phyloP scores from a whole-genome alignment of 2,329 filamentous ascomycete genomes.

The Epichloe typhina region DNA sequence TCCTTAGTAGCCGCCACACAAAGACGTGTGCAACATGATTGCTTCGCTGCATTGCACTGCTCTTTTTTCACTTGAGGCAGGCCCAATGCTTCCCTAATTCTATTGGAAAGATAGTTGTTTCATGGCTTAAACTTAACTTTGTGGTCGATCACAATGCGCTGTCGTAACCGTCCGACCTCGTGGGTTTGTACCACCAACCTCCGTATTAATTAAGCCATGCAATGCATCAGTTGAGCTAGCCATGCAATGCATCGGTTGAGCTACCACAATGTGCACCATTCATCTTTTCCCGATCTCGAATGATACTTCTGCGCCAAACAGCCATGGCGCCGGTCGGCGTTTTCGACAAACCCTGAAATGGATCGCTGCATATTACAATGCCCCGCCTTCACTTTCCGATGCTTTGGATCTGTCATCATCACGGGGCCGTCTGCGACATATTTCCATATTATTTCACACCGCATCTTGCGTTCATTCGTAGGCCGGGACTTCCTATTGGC shows the following conservation, averaged over 20 bases:
- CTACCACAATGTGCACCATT: neutral
- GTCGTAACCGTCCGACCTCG: neutral
- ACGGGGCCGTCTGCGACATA: neutral
- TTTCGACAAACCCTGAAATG: neutral
- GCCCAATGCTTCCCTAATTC: neutral
- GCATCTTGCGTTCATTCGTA: neutral
- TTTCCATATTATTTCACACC: neutral
- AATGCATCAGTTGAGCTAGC: conserved; percentile 1
- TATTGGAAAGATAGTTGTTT: neutral
- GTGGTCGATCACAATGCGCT: neutral
- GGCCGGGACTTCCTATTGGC: neutral
- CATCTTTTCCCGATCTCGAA: neutral
- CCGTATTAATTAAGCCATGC: conserved; percentile 1
- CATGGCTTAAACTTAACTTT: neutral
- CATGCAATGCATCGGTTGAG: conserved; percentile 2
- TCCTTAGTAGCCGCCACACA: neutral
- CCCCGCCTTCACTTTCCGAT: neutral
- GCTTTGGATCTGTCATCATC: neutral
- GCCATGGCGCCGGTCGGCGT: neutral
- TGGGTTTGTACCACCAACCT: neutral
- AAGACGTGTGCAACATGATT: neutral
- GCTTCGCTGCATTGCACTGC: neutral
- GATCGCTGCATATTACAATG: neutral
- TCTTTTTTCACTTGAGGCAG: neutral
- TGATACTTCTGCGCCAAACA: neutral